These are phyloP conservation scores for Juglanconis oblonga DNA, from an alignment of 2,329 filamentous ascomycete genomes.

Conservation along the genomic window DNA sequence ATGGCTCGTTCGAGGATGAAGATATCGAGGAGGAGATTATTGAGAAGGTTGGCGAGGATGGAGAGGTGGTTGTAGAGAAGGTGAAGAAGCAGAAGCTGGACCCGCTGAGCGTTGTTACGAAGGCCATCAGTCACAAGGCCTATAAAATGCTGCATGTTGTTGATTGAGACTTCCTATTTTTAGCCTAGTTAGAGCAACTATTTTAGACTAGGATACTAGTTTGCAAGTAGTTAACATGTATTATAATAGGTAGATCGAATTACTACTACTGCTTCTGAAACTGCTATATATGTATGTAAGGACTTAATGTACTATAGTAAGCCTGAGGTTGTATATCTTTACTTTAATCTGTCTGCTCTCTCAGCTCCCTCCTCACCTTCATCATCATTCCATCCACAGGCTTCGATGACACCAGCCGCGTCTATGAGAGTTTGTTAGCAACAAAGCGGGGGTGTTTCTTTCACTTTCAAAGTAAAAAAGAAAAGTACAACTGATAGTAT, in stretches of 20 bases:
- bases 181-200: too few species aligned
- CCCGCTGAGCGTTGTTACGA: slow-evolving; percentile 42
- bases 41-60: slow-evolving; percentile 27
- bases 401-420: slow-evolving; percentile 3
- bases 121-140: slow-evolving; percentile 50
- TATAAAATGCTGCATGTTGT: slow-evolving; percentile 55
- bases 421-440: neutral
- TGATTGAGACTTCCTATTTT: slow-evolving; percentile 36
- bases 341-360: too few species aligned
- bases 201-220: too few species aligned
- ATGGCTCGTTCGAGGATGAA: slow-evolving; percentile 40
- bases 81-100: slow-evolving; percentile 40
- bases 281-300: too few species aligned
- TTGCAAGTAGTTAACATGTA: too few species aligned
- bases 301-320: too few species aligned
- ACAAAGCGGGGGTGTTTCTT: too few species aligned
- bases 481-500: slow-evolving; percentile 22
- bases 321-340: too few species aligned
- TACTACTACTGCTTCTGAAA: too few species aligned
- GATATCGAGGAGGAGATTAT: slow-evolving; percentile 28
- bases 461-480: too few species aligned
- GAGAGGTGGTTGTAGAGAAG: slow-evolving; percentile 22
- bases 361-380: neutral
- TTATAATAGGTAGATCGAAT: too few species aligned
- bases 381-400: slow-evolving; percentile 8